Conservation (phyloP, 1,284 basidiomycete species). For the Pisolithus thermaeus region DNA sequence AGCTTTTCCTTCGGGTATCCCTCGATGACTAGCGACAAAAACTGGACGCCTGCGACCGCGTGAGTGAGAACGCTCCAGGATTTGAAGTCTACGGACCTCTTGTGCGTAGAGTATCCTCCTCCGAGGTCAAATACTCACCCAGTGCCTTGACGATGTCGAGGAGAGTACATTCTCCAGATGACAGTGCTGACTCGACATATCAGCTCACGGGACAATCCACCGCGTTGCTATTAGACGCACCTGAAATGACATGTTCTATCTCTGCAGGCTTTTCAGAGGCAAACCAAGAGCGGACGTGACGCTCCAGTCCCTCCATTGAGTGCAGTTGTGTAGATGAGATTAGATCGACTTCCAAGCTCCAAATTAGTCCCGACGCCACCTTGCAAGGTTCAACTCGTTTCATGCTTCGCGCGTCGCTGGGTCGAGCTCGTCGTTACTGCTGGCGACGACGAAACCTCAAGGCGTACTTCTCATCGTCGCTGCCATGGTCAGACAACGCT, state of each 20-base stretch:
- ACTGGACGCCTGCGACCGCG: constrained; percentile 57
- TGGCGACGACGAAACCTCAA: constrained; percentile 20
- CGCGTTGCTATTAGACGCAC: constrained; percentile 30
- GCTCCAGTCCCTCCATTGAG: constrained; percentile 38
- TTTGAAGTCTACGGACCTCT: constrained; percentile 53
- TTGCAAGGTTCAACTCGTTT: not conserved
- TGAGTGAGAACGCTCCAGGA: constrained; percentile 13
- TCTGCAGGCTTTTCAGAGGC: constrained; percentile 57
- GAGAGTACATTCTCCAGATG: constrained; percentile 54
- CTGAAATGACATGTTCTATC: constrained; percentile 52
- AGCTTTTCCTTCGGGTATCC: constrained; percentile 59
- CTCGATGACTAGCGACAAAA: constrained; percentile 63
- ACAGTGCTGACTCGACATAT: constrained; percentile 50
- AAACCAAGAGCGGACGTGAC: constrained; percentile 71
- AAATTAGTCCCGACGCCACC: too few species aligned
- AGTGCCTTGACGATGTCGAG: constrained; percentile 83
- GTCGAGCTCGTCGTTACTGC: constrained; percentile 13
- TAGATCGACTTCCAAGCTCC: constrained; percentile 4
- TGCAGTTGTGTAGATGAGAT: constrained; percentile 6
- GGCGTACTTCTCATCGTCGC: constrained; percentile 19
- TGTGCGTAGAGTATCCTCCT: constrained; percentile 71
- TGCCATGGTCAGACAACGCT: constrained; percentile 9
- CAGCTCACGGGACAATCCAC: constrained; percentile 1
- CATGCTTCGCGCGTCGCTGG: constrained; percentile 20
- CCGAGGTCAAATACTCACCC: constrained; percentile 82